Evolutionary conservation across 805 yeast genomes (phyloP), one percentile per base, ranked within the genome.

Genomic region (Yamadazyma philogaea): DNA sequence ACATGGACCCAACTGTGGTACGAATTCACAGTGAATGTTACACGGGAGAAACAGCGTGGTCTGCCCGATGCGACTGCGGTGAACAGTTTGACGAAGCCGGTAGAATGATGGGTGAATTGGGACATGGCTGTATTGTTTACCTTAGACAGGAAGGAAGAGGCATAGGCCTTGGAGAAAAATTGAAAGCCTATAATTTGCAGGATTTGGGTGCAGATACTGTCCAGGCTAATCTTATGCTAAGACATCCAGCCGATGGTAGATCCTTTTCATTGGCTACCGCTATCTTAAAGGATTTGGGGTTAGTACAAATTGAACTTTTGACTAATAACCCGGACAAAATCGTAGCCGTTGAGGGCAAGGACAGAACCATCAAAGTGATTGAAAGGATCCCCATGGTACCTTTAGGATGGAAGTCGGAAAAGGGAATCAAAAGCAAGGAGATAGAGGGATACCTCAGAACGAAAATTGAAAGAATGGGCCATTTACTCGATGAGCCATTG

Each of bases 51-150:
- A 93, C 97, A 1, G 98, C 97, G 7, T 93, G 99, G 99, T 81
- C 91, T 45, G 98, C 99, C 1, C 77, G 99, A 42, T 93, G 99
- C 64, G 99, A 93, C 64, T 93, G 99, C 66, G 99, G 99, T 16
- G 99, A 93, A 64, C 99, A 93, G 68, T 87, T 93, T 55, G 97
- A 93, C 63, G 96, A 95, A 64, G 98, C 98, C 1, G 99, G 97
- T 7, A 75, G 95, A 48, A 63, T 88, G 33, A 93, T 93, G 91
- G 96, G 96, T 6, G 69, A 75, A 44, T 75, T 74, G 37, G 96
- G 96, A 14, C 84, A 81, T 51, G 99, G 99, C 17, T 90, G 96
- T 53, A 89, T 93, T 39, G 98, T 93, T 2, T 93, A 93, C 60
- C 70, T 93, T 50, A 79, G 99, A 57, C 99, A 93, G 65, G 99